These are phyloP conservation scores for Cardamine chenopodiifolia DNA, from an alignment of 345 rosid species.

Conservation along the genomic window DNA sequence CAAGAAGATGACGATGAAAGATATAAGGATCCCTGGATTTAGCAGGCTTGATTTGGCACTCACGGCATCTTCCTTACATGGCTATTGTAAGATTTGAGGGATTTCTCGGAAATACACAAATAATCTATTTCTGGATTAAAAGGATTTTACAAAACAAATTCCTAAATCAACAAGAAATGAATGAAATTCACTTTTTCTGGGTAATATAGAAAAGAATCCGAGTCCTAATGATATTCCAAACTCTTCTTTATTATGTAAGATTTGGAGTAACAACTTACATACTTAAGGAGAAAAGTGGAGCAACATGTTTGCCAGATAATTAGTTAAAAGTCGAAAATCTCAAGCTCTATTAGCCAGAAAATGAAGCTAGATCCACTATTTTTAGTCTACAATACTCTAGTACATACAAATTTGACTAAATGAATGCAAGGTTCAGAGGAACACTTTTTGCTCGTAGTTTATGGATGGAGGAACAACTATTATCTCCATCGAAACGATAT, in stretches of 20 bases:
- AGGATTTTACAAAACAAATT: not conserved
- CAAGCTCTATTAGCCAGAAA: not conserved
- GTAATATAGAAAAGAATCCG: too few species aligned
- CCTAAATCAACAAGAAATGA: too few species aligned
- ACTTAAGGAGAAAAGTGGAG: too few species aligned
- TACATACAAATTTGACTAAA: not conserved
- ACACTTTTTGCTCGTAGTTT: too few species aligned
- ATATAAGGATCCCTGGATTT: not conserved
- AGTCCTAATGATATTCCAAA: not conserved
- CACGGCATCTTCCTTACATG: conserved; percentile 29
- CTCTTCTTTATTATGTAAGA: not conserved
- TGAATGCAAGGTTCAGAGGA: not conserved
- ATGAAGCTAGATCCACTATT: not conserved
- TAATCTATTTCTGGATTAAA: not conserved
- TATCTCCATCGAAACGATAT: not conserved
- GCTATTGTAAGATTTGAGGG: not conserved
- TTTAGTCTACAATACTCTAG: not conserved
- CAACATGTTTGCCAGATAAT: not conserved
- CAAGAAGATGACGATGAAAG: not conserved
- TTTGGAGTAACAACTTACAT: not conserved
- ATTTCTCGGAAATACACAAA: not conserved
- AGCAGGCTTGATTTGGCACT: not conserved
- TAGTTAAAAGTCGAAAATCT: not conserved
- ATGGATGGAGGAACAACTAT: too few species aligned
- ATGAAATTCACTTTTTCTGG: too few species aligned